Evolutionary conservation across 1,284 basidiomycete genomes (phyloP), one percentile per base, ranked within the genome.

Genomic region (Moniliophthora roreri): DNA sequence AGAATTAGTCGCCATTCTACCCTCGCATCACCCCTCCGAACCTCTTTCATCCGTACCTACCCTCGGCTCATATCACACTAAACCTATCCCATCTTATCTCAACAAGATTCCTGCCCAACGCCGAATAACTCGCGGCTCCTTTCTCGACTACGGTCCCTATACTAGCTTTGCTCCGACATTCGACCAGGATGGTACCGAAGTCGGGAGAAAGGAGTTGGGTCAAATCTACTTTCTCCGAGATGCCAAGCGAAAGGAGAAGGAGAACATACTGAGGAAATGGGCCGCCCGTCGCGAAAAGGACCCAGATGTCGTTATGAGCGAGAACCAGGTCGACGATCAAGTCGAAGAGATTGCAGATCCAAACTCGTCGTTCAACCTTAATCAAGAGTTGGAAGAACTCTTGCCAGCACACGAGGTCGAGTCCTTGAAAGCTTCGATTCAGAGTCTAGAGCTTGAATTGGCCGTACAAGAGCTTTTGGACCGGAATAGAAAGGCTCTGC

Each of bases 91-190:
- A 50, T 66, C 69, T 38, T 57, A 63, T 46, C 70, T 68, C 54
- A 66, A 69, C 51, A 68, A 74, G 40, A 66, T 74, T 35, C 75
- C 78, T 5, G 67, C 72, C 0, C 71, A 81, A 9, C 79, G 85
- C 44, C 75, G 72, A 18, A 66, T 89, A 37, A 78, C 80, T 44
- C 75, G 80, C 32, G 87, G 86, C 48, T 68, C 75, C 1, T 91
- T 90, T 63, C 72, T 92, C 9, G 85, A 91, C 64, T 92, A 92
- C 63, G 89, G 90, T 0, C 76, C 78, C 7, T 86, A 77, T 61
- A 69, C 87, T 2, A 86, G 80, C 62, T 92, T 92, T 66, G 89
- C 89, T 0, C 89, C 89, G 2, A 72, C 76, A 13, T 91, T 88
- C 63, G 87, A 89, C 57, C 85, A 87, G 59, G 84, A 87, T 51